Conservation (phyloP, 176 grass and related monocot genomes). For the Oryza glaberrima region DNA sequence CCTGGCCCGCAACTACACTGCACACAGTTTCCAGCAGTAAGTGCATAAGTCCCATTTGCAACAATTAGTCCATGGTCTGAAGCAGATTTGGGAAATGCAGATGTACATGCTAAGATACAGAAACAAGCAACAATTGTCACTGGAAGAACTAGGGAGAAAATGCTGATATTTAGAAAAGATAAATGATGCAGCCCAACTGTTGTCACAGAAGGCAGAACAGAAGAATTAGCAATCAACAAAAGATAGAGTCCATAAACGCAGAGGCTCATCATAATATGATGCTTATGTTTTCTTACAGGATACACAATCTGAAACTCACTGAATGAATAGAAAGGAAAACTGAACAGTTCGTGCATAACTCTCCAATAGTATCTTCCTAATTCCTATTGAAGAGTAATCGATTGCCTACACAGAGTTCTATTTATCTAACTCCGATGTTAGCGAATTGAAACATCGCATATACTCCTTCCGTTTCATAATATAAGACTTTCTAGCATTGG, state of each 20-base stretch:
- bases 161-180: background rate
- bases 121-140: constrained; percentile 22
- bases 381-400: background rate
- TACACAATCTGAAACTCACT: background rate
- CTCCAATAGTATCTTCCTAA: background rate
- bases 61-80: constrained; percentile 84
- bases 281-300: background rate
- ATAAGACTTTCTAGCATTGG: too few relatives aligned
- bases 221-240: background rate
- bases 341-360: background rate
- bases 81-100: constrained; percentile 67
- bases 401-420: background rate
- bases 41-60: constrained; percentile 81
- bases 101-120: constrained; percentile 65
- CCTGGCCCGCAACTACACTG: constrained; percentile 89
- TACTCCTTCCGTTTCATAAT: too few relatives aligned
- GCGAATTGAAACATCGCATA: background rate
- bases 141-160: background rate
- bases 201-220: background rate
- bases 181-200: background rate
- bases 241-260: background rate
- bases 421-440: background rate
- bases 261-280: background rate
- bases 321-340: background rate
- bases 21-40: constrained; percentile 80